Evolutionary conservation across 2,329 filamentous ascomycete genomes (phyloP).

Genomic region (Cladophialophora exuberans): DNA sequence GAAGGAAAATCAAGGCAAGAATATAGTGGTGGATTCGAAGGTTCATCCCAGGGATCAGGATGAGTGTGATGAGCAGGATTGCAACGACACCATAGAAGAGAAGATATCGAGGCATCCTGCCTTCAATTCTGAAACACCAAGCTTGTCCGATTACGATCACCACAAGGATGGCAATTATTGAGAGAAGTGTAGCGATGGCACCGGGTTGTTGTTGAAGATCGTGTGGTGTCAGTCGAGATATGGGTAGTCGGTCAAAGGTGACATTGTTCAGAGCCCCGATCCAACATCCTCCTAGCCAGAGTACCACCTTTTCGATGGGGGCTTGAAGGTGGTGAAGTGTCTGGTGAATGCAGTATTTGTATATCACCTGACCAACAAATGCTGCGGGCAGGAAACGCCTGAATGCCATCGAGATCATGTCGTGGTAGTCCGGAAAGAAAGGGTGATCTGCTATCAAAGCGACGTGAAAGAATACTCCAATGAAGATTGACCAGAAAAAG

Average conservation of each 20-base stretch:
- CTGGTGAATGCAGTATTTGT: slow-evolving; percentile 56
- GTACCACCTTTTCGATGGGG: slow-evolving; percentile 62
- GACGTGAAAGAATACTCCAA: slow-evolving; percentile 63
- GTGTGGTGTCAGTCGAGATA: slow-evolving; percentile 64
- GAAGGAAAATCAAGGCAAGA: slow-evolving; percentile 60
- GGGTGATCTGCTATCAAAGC: slow-evolving; percentile 64
- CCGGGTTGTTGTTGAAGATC: slow-evolving; percentile 62
- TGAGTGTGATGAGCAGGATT: slow-evolving; percentile 43
- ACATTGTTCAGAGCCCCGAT: slow-evolving; percentile 65
- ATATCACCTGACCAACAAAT: slow-evolving; percentile 62
- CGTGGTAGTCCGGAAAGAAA: slow-evolving; percentile 56
- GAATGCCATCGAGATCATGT: slow-evolving; percentile 57
- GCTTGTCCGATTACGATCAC: slow-evolving; percentile 59
- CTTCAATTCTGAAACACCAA: slow-evolving; percentile 60
- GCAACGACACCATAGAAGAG: slow-evolving; percentile 48
- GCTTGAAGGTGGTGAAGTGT: slow-evolving; percentile 56
- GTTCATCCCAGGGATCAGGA: slow-evolving; percentile 59
- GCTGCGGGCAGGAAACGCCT: slow-evolving; percentile 62
- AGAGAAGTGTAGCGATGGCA: slow-evolving; percentile 60
- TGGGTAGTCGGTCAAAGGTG: slow-evolving; percentile 65
- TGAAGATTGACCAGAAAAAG: slow-evolving; percentile 60
- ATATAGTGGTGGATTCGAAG: slow-evolving; percentile 69
- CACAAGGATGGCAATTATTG: slow-evolving; percentile 55
- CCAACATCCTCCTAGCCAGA: slow-evolving; percentile 65
- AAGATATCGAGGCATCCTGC: slow-evolving; percentile 57